Evolutionary conservation across 176 grass and related monocot genomes (phyloP).

Genomic region (Leersia perrieri): DNA sequence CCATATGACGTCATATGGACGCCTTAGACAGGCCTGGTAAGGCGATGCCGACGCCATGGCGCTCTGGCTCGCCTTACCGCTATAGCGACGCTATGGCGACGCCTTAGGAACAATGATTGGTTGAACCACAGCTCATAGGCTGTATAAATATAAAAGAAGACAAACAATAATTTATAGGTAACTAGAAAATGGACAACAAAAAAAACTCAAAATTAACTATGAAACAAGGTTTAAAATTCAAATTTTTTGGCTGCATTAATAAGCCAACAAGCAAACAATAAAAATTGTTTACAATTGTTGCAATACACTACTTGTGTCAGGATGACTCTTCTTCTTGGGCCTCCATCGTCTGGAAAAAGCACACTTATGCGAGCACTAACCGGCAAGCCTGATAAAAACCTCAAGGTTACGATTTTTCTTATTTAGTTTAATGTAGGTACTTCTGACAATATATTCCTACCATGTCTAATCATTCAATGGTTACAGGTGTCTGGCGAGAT

Average conservation of each 20-base stretch:
- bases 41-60: too few relatives aligned
- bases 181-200: not conserved
- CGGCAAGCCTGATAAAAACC: slow-evolving; percentile 55
- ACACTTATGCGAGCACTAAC: slow-evolving; percentile 59
- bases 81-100: too few relatives aligned
- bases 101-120: too few relatives aligned
- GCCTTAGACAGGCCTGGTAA: too few relatives aligned
- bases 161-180: not conserved
- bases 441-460: slow-evolving; percentile 1
- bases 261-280: too few relatives aligned
- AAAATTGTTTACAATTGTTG: not conserved
- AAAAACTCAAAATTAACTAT: too few relatives aligned
- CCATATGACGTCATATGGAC: too few relatives aligned
- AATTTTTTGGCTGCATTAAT: not conserved
- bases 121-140: too few relatives aligned
- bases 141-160: too few relatives aligned
- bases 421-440: not conserved
- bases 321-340: slow-evolving; percentile 76
- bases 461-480: not conserved
- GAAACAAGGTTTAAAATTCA: too few relatives aligned
- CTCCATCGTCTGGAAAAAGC: slow-evolving; percentile 69
- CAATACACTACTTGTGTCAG: slow-evolving; percentile 43
- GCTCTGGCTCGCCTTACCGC: too few relatives aligned
- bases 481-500: slow-evolving; percentile 48
- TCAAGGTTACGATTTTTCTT: slow-evolving; percentile 44